These are phyloP conservation scores for Colletotrichum nymphaeae DNA, from an alignment of 2,329 filamentous ascomycete genomes.

Conservation along the genomic window DNA sequence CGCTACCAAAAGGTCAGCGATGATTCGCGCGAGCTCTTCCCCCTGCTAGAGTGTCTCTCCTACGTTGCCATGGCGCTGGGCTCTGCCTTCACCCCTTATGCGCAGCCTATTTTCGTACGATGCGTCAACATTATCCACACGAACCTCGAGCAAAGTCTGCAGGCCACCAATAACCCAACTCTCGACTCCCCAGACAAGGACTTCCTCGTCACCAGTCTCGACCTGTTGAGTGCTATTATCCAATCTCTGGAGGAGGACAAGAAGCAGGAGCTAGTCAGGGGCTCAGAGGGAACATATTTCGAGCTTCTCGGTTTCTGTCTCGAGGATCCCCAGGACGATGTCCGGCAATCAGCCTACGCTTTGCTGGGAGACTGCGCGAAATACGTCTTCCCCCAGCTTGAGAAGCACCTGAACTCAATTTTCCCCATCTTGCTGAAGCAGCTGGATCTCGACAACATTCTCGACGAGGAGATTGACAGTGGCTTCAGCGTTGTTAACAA, in stretches of 20 bases:
- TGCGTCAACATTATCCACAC: slow-evolving; percentile 92
- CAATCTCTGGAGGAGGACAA: slow-evolving; percentile 83
- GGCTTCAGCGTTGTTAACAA: slow-evolving; percentile 97
- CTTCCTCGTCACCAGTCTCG: slow-evolving; percentile 94
- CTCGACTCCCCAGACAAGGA: slow-evolving; percentile 92
- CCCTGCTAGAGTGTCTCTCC: slow-evolving; percentile 93
- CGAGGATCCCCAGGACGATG: slow-evolving; percentile 90
- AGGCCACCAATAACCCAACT: slow-evolving; percentile 73
- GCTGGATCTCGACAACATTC: slow-evolving; percentile 81
- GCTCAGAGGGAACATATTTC: slow-evolving; percentile 86
- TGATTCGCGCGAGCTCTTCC: slow-evolving; percentile 92
- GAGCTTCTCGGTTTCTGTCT: slow-evolving; percentile 92
- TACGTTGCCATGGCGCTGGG: slow-evolving; percentile 92
- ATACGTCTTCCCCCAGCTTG: slow-evolving; percentile 86
- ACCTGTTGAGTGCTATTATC: slow-evolving; percentile 91
- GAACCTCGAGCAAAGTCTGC: slow-evolving; percentile 85
- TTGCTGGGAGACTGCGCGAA: slow-evolving; percentile 94
- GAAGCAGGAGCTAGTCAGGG: slow-evolving; percentile 80
- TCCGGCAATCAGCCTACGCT: slow-evolving; percentile 95
- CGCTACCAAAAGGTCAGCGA: slow-evolving; percentile 90
- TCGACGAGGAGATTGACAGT: slow-evolving; percentile 84
- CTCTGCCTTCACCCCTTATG: slow-evolving; percentile 84
- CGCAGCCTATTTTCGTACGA: slow-evolving; percentile 85
- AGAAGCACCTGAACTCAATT: slow-evolving; percentile 77
- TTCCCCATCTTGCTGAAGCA: slow-evolving; percentile 88